A percentile compares a stretch with the other conserved stretches of the same genome.
phyloP scores from a whole-genome alignment of 805 yeast species.

The Lipomyces lipofer region DNA sequence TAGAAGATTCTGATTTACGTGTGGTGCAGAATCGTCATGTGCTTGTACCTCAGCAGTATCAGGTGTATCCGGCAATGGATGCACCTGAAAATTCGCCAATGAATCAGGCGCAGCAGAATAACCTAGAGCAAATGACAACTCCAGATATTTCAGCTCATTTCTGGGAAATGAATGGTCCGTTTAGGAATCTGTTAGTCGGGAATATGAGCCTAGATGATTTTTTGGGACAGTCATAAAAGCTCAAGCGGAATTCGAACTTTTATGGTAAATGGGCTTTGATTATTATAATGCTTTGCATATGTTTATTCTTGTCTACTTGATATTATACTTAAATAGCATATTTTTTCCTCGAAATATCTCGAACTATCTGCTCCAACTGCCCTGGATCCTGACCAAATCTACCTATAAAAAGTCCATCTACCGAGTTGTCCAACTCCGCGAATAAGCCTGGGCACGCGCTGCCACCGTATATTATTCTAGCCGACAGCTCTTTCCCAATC shows the following conservation, averaged over 20 bases:
- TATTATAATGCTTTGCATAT: no score
- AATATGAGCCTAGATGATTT: constrained; percentile 34
- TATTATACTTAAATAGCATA: neutral
- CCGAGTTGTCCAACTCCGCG: constrained; percentile 24
- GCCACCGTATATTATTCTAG: constrained; percentile 37
- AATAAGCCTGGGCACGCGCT: constrained; percentile 37
- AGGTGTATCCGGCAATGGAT: neutral
- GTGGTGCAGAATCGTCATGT: neutral
- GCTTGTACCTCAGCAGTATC: neutral
- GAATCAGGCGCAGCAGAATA: no score
- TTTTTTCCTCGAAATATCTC: constrained; percentile 19
- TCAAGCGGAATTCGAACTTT: no score
- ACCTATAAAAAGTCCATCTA: constrained; percentile 38
- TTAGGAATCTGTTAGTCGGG: constrained; percentile 26
- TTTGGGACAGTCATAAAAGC: constrained; percentile 12
- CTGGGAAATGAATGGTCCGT: constrained; percentile 10
- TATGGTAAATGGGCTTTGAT: no score
- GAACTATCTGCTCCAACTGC: constrained; percentile 33
- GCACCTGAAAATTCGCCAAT: no score
- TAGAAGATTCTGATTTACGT: neutral
- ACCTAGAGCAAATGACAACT: neutral
- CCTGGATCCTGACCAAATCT: constrained; percentile 36
- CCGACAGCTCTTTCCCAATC: constrained; percentile 7
- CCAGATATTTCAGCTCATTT: neutral
- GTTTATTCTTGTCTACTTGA: neutral